Evolutionary conservation across 2,329 filamentous ascomycete genomes (phyloP), one percentile per base, ranked within the genome.

Genomic region (Aspergillus sp.): DNA sequence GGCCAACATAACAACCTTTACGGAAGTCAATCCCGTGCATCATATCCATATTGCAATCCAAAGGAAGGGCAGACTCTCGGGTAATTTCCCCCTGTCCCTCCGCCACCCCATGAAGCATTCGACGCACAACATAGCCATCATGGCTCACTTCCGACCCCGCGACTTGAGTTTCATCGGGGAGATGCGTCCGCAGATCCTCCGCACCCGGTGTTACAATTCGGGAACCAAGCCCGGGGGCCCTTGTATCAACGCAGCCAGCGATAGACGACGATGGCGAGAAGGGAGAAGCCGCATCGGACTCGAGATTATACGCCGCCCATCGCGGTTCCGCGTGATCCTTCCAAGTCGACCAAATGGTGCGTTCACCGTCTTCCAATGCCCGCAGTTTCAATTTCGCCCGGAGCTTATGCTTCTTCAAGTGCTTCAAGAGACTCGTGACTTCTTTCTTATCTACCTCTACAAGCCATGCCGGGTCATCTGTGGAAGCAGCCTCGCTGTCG

Each of bases 1-100:
- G 93, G 0, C 93, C 93, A 5, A 97, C 81, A 67, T 98, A 98
- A 70, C 93, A 98, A 5, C 93, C 93, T 72, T 98, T 98, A 62
- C 82, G 82, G 72, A 93, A 98, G 68, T 96, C 88, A 55, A 98
- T 84, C 28, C 82, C 93, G 42, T 80, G 78, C 77, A 87, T 87
- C 49, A 87, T 71, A 67, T 98, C 93, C 64, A 97, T 78, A 65
- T 96, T 96, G 62, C 78, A 84, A 68, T 97, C 91, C 66, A 90
- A 83, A 1, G 93, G 91, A 46, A 98, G 73, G 0, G 88, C 82
- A 12, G 77, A 72, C 53, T 85, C 85, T 48, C 76, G 71, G 5
- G 80, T 65, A 19, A 98, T 82, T 72, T 98, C 93, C 10, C 71
- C 64, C 62, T 87, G 86, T 1, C 93, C 91, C 70, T 98, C 93